Evolutionary conservation across 176 grass and related monocot genomes (phyloP).

Genomic region (Phoenix dactylifera): DNA sequence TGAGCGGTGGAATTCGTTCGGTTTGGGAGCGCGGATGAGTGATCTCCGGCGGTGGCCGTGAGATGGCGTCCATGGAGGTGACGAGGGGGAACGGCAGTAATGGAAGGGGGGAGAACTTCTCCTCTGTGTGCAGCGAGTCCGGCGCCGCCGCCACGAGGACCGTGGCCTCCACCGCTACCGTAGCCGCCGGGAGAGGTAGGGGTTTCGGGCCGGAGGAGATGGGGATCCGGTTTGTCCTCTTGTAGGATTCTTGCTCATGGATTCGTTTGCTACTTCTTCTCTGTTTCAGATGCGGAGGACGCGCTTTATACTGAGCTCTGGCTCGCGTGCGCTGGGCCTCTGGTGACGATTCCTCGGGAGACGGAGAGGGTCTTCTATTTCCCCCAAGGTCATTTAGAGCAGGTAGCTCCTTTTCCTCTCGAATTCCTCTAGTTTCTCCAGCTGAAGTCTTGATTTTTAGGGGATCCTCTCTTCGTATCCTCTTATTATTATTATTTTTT

Average conservation of each 20-base stretch:
- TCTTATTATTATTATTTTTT: not conserved
- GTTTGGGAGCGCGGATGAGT: too few species aligned
- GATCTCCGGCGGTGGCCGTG: too few species aligned
- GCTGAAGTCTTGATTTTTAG: not conserved
- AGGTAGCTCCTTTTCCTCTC: slow-evolving; percentile 25
- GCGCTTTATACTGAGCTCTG: slow-evolving; percentile 78
- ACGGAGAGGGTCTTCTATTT: slow-evolving; percentile 88
- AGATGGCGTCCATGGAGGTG: too few species aligned
- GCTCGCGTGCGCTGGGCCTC: slow-evolving; percentile 83
- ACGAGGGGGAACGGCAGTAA: too few species aligned
- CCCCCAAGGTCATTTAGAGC: slow-evolving; percentile 94
- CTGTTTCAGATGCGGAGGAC: slow-evolving; percentile 27
- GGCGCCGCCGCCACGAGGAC: too few species aligned
- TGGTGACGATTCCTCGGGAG: slow-evolving; percentile 62
- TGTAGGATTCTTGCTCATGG: slow-evolving; percentile 5
- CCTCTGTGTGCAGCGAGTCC: too few species aligned
- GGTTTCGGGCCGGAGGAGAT: too few species aligned
- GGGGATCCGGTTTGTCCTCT: too few species aligned
- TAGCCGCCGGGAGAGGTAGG: too few species aligned
- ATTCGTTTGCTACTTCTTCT: not conserved
- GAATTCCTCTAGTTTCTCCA: slow-evolving; percentile 8
- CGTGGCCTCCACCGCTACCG: too few species aligned
- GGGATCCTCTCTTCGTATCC: not conserved
- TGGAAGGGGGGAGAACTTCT: too few species aligned
- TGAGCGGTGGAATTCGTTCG: too few species aligned